A percentile compares a stretch with the other conserved stretches of the same genome.
Conservation (phyloP, 768 basidiomycete species). For the Kwoniella shandongensis region DNA sequence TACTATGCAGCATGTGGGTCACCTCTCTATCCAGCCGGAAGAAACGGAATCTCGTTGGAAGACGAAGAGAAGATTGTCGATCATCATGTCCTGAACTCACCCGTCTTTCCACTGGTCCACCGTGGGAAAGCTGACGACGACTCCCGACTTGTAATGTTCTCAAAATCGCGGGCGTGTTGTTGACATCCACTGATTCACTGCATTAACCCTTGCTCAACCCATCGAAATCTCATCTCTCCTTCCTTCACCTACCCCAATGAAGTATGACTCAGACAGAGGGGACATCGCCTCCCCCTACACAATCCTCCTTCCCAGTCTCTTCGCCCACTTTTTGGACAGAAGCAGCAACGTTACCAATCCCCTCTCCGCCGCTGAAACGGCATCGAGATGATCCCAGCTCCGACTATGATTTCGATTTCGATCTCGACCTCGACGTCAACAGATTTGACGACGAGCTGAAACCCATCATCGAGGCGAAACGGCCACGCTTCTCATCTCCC, state of each 20-base stretch:
- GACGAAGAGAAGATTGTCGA: no score
- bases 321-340: constrained; percentile 45
- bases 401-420: constrained; percentile 2
- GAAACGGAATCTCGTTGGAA: no score
- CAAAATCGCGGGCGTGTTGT: no score
- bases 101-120: no score
- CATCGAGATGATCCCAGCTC: constrained; percentile 13
- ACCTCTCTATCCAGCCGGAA: no score
- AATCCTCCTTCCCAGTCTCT: constrained; percentile 41
- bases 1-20: no score
- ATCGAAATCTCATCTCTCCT: not conserved
- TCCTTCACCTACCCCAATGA: constrained; percentile 1
- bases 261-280: constrained; percentile 19
- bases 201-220: no score
- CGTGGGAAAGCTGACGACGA: no score
- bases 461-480: constrained; percentile 1
- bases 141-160: no score
- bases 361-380: constrained; percentile 12
- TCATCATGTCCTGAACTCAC: no score
- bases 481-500: constrained; percentile 9
- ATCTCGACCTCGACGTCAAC: constrained; percentile 4
- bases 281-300: constrained; percentile 9
- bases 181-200: no score
- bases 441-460: constrained; percentile 1
- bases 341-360: constrained; percentile 22